Evolutionary conservation across 345 rosid species (phyloP).

Genomic region (Lepidium aucheri): DNA sequence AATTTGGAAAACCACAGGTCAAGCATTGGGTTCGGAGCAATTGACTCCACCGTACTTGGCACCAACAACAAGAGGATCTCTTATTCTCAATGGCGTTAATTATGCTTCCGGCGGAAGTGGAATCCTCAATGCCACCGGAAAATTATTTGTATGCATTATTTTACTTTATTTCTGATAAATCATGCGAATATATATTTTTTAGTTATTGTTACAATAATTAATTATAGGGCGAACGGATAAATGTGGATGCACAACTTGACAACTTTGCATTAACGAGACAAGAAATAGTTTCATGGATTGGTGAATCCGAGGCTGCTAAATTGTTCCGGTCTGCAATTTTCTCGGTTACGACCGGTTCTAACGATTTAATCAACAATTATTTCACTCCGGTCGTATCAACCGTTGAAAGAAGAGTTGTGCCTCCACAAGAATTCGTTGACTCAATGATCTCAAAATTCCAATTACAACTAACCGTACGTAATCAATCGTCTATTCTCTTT

Average conservation of each 20-base stretch:
- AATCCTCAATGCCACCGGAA: constrained; percentile 57
- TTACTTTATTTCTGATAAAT: no score
- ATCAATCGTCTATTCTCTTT: background rate
- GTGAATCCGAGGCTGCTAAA: constrained; percentile 34
- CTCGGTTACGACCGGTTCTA: constrained; percentile 62
- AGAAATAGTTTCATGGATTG: constrained; percentile 24
- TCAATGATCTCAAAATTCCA: constrained; percentile 45
- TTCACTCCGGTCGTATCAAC: constrained; percentile 48
- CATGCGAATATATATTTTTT: background rate
- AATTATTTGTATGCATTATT: constrained; percentile 37
- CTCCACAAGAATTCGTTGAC: constrained; percentile 45
- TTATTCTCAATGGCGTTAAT: constrained; percentile 51
- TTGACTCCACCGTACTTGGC: constrained; percentile 74
- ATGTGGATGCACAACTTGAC: constrained; percentile 42
- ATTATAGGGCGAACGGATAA: constrained; percentile 54
- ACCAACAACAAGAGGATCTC: constrained; percentile 49
- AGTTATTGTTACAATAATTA: background rate
- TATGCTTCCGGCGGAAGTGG: constrained; percentile 85
- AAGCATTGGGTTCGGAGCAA: constrained; percentile 38
- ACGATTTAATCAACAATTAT: constrained; percentile 70
- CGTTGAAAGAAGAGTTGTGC: constrained; percentile 22
- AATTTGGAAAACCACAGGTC: constrained; percentile 34
- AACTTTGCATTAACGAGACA: constrained; percentile 32
- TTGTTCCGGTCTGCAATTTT: constrained; percentile 34
- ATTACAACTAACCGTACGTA: constrained; percentile 46